Evolutionary conservation across 225 moss, liverwort and hornwort genomes (phyloP).

Genomic region (Anthoceros angustus): DNA sequence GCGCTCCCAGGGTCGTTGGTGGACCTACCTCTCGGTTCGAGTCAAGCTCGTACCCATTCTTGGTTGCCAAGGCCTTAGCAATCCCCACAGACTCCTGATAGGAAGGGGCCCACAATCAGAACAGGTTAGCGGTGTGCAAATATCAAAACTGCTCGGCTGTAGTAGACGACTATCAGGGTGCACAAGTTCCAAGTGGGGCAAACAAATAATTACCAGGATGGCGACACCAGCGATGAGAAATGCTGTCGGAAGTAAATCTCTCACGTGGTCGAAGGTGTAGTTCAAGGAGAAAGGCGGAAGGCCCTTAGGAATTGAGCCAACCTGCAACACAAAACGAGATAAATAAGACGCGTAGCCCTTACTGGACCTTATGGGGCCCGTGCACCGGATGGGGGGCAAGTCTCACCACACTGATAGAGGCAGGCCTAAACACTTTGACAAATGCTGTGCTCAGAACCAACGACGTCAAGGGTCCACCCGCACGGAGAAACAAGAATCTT

Average conservation of each 20-base stretch:
- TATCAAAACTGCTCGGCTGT: background rate
- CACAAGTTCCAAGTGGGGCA: background rate
- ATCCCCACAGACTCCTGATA: slow-evolving; percentile 81
- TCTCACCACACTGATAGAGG: slow-evolving; percentile 52
- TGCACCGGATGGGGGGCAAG: background rate
- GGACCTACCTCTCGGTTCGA: slow-evolving; percentile 68
- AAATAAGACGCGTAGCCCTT: background rate
- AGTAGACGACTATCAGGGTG: background rate
- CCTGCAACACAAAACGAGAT: slow-evolving; percentile 16
- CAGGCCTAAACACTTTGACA: slow-evolving; percentile 55
- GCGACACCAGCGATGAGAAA: slow-evolving; percentile 78
- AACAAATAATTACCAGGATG: slow-evolving; percentile 41
- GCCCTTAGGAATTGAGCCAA: slow-evolving; percentile 66
- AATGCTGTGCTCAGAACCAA: slow-evolving; percentile 51
- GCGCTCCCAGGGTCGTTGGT: too few relatives aligned
- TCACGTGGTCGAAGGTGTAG: slow-evolving; percentile 29
- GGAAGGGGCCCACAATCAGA: background rate
- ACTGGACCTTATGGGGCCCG: background rate
- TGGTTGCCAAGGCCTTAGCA: slow-evolving; percentile 80
- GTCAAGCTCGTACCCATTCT: slow-evolving; percentile 81
- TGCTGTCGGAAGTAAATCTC: slow-evolving; percentile 46
- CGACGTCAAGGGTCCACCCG: slow-evolving; percentile 62
- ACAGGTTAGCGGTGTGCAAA: background rate
- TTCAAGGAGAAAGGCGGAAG: slow-evolving; percentile 55
- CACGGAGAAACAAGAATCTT: slow-evolving; percentile 45